Conservation (phyloP, 2,329 filamentous ascomycete genomes). For the Biscogniauxia marginata region DNA sequence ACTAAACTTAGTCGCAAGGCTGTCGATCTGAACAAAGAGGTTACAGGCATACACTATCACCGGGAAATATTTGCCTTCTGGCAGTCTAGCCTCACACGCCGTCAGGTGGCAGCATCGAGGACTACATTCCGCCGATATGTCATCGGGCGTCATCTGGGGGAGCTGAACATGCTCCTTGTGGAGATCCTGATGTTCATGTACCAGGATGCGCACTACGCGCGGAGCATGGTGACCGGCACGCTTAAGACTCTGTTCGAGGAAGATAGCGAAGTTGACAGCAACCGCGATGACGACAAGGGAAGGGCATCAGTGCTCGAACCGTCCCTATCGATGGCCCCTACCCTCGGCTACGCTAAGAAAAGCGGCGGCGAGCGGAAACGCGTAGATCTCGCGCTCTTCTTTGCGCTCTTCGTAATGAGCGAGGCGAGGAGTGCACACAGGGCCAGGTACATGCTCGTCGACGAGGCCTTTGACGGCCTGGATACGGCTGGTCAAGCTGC, state of each 20-base stretch:
- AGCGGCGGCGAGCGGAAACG: slow-evolving; percentile 37
- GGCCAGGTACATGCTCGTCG: slow-evolving; percentile 34
- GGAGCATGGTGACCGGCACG: slow-evolving; percentile 24
- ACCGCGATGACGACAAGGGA: not conserved
- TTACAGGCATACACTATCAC: slow-evolving; percentile 10
- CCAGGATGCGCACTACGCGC: slow-evolving; percentile 28
- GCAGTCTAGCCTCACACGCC: slow-evolving; percentile 24
- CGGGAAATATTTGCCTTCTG: slow-evolving; percentile 29
- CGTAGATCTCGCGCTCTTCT: slow-evolving; percentile 36
- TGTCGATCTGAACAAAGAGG: slow-evolving; percentile 2
- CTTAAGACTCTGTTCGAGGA: slow-evolving; percentile 22
- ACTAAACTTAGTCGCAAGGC: slow-evolving; percentile 2
- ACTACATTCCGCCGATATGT: slow-evolving; percentile 28
- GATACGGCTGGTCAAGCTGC: slow-evolving; percentile 30
- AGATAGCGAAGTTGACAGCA: slow-evolving; percentile 4
- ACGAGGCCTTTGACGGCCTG: slow-evolving; percentile 35
- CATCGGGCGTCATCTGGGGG: slow-evolving; percentile 25
- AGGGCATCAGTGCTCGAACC: slow-evolving; percentile 20
- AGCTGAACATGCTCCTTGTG: slow-evolving; percentile 29
- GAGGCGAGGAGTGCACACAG: slow-evolving; percentile 29
- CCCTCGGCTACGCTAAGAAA: slow-evolving; percentile 32
- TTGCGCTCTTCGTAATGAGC: slow-evolving; percentile 30
- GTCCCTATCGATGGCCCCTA: slow-evolving; percentile 20
- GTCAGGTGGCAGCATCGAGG: slow-evolving; percentile 9
- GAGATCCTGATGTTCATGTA: slow-evolving; percentile 31